A percentile compares a stretch with the other conserved stretches of the same genome.
Conservation (phyloP, 371 early-diverging fungal species). For the Mucor mucedo region DNA sequence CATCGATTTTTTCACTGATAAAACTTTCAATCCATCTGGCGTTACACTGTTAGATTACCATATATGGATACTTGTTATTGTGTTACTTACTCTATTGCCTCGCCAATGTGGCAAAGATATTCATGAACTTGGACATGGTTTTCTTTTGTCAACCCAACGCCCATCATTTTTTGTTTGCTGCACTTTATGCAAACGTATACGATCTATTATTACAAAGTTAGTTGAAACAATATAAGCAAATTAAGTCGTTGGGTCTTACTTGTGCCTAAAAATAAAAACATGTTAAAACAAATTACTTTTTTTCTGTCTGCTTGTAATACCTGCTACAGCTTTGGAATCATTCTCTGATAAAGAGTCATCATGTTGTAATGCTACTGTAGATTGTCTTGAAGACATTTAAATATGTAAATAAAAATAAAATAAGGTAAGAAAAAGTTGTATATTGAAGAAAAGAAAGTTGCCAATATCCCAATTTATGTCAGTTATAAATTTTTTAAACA, state of each 20-base stretch:
- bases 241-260: constrained; percentile 11
- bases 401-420: constrained; percentile 2
- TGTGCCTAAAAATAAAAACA: constrained; percentile 20
- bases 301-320: neutral
- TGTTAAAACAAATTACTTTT: too few species aligned
- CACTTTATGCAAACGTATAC: constrained; percentile 62
- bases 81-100: constrained; percentile 94
- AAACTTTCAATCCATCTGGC: constrained; percentile 96
- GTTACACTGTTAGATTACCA: constrained; percentile 8
- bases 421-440: neutral
- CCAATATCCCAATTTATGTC: neutral
- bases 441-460: neutral
- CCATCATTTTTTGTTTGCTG: constrained; percentile 53
- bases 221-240: neutral
- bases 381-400: constrained; percentile 8
- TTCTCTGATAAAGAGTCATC: constrained; percentile 18
- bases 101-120: constrained; percentile 98
- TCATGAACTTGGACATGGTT: constrained; percentile 94
- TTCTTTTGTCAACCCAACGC: constrained; percentile 90
- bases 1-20: constrained; percentile 77
- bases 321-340: constrained; percentile 17
- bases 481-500: too few species aligned
- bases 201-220: constrained; percentile 43
- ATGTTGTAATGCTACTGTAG: constrained; percentile 9
- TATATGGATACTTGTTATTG: constrained; percentile 19